Base-by-base conservation (phyloP, 805 yeast genomes). In the Groenewaldozyma salmanticensis region DNA sequence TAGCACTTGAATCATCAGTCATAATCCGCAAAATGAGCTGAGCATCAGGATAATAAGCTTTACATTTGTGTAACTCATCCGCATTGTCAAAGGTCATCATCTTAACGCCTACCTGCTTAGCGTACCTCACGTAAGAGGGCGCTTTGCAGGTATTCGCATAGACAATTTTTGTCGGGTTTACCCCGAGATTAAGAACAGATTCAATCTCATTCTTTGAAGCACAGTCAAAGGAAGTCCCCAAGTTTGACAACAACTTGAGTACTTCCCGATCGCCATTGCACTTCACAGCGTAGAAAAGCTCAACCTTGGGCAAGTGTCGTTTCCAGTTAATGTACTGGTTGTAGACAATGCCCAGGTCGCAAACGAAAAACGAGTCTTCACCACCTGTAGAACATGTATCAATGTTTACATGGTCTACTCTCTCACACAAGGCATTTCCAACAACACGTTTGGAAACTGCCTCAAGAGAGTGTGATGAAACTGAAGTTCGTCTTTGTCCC, bases 81-180 rank as follows among this genome's bases (percentile, higher is more conserved):
- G 72, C 67, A 53, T 86, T 88, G 63, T 90, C 98, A 57, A 86
- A 87, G 1, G 96, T 90, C 54, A 95, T 86, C 61, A 82, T 68
- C 45, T 69, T 62, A 42, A 90, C 80, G 11, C 68, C 64, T 16
- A 64, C 59, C n/a, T 66, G 57, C 18, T 45, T 36, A 2, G 96
- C 92, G 56, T 69, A 79, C 50, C 92, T 72, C 44, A 90, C 66
- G 50, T 78, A 85, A 16, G 95, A 81, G 38, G 76, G 72, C n/a
- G 88, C 77, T 64, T 90, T 90, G 63, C 96, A 84, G 9, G 98
- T 96, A 55, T 90, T 86, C 13, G 97, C 96, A 61, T 85, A 90
- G 42, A 92, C 73, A 54, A 90, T 81, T 48, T 82, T 68, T 9
- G 68, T 59, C 5, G 94, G 74, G 47, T 65, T 65, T 37, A 81